Conservation (phyloP, 2,329 filamentous ascomycete genomes). For the Colletotrichum caudatum region DNA sequence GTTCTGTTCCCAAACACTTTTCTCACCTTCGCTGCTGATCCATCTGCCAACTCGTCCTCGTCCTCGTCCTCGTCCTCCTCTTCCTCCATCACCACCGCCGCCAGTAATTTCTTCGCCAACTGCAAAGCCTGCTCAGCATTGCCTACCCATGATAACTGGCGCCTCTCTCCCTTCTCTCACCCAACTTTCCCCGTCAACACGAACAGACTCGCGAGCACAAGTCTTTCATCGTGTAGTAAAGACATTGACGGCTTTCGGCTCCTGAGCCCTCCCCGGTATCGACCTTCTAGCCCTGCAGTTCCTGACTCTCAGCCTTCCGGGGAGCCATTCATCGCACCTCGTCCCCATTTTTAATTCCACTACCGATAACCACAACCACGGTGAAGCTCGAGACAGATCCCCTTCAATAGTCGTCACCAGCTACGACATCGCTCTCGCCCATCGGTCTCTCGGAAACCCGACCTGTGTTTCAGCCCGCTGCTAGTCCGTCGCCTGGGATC, state of each 20-base stretch:
- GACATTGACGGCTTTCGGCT: constrained; percentile 25
- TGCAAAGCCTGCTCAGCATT: constrained; percentile 14
- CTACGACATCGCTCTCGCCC: constrained; percentile 29
- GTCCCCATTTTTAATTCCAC: constrained; percentile 34
- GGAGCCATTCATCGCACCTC: constrained; percentile 26
- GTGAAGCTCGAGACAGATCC: constrained; percentile 3
- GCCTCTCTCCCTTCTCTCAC: too few species aligned
- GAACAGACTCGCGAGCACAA: constrained; percentile 4
- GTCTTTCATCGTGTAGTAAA: background rate
- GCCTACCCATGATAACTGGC: constrained; percentile 14
- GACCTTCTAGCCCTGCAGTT: background rate
- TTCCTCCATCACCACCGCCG: background rate
- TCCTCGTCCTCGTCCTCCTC: background rate
- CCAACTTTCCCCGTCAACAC: background rate
- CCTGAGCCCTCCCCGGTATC: constrained; percentile 7
- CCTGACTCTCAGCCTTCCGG: background rate
- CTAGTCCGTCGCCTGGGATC: constrained; percentile 29
- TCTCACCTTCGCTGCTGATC: constrained; percentile 9
- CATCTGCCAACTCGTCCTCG: background rate
- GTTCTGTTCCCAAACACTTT: constrained; percentile 7
- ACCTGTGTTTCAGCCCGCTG: constrained; percentile 37
- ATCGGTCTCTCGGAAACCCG: constrained; percentile 24
- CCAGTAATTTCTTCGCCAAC: background rate
- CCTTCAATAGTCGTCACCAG: constrained; percentile 9
- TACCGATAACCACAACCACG: constrained; percentile 10